Conservation (phyloP, 257 asterid genomes). For the Osmanthus fragrans region DNA sequence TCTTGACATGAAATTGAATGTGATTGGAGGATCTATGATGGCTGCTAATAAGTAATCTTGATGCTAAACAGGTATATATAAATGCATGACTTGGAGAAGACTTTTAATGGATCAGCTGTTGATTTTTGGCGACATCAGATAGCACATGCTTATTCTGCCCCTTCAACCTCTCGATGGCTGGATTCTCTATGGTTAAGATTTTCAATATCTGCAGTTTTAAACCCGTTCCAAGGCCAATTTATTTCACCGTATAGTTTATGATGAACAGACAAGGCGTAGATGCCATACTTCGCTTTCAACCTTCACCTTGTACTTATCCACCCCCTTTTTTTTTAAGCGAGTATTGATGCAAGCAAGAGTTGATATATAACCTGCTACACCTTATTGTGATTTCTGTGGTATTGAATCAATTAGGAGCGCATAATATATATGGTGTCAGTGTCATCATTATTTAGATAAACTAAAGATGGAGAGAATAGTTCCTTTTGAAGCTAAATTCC, state of each 20-base stretch:
- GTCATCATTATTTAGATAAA: background rate
- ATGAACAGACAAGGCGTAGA: conserved; percentile 25
- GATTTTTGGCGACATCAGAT: conserved; percentile 41
- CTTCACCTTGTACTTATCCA: background rate
- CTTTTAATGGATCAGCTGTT: conserved; percentile 20
- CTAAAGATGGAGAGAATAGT: background rate
- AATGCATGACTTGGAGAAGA: conserved; percentile 12
- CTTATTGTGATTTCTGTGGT: background rate
- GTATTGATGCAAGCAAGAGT: background rate
- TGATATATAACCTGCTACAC: background rate
- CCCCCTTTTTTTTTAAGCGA: background rate
- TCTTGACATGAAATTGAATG: background rate
- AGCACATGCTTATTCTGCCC: conserved; percentile 23
- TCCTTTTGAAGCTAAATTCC: no score
- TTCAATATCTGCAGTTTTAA: conserved; percentile 48
- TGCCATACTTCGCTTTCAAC: conserved; percentile 15
- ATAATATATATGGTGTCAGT: background rate
- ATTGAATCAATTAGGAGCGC: background rate
- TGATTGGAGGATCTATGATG: background rate
- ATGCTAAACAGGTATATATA: conserved; percentile 22
- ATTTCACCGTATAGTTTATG: conserved; percentile 25
- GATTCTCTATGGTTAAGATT: conserved; percentile 30
- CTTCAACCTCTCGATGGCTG: conserved; percentile 31
- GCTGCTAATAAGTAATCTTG: background rate
- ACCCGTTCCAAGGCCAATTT: conserved; percentile 37